Evolutionary conservation across 768 basidiomycete genomes (phyloP), one percentile per base, ranked within the genome.

Genomic region (Termitomyces heimii): DNA sequence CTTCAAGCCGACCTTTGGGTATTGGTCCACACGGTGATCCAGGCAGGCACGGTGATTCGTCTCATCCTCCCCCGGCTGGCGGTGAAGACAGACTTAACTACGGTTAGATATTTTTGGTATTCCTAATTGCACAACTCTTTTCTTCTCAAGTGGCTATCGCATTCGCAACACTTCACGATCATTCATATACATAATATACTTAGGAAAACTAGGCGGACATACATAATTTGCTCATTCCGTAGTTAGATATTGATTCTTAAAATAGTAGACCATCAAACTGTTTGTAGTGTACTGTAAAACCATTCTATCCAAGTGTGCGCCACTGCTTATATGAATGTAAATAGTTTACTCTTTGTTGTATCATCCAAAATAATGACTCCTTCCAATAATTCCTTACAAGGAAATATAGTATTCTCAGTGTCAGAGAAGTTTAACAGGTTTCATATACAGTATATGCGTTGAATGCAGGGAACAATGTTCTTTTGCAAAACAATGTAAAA

Each of bases 21-120:
- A 20, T 52, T 4, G 34, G 29, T 4, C 40, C 43, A 26, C 54
- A 45, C 35, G 43, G 24, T 37, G 61, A 55, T 56, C 40, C 49
- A 56, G 50, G 58, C 34, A 53, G 54, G 4, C 31, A 28, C 34
- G 40, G 54, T 6, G 40, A 54, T 18, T 26, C 48, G 9, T 55
- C 29, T 44, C 53, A 57, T 32, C 58, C 55, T n/a, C 57, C 55
- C 4, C 22, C 37, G 16, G 40, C 7, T 16, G 52, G 56, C 3
- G 56, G 51, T 20, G 58, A 58, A 20, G 59, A 57, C 34, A 57
- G 55, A 47, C 61, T 64, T n/a, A 64, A 64, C 45, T 64, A 64
- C 49, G 63, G 56, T 51, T 64, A 52, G 51, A 58, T 54, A 37
- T 61, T 45, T 26, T 47, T 49, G 13, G 40, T 13, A 53, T 42